Evolutionary conservation across 2,329 filamentous ascomycete species (phyloP), one percentile per base, ranked within the genome.

Genomic region (Paecilomyces sp.): DNA sequence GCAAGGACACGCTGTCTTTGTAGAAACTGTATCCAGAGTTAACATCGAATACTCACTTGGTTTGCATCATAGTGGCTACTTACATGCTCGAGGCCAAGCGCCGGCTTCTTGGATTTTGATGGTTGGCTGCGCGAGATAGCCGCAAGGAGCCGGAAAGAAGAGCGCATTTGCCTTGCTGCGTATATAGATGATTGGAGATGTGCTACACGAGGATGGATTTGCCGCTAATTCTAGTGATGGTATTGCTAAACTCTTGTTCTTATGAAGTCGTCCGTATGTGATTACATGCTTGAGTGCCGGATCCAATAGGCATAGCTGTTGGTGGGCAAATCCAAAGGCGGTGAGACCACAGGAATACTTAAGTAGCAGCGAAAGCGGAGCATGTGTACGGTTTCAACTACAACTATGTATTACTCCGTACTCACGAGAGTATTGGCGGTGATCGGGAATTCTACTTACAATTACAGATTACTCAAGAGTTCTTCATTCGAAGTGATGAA

Each of bases 1-100:
- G 68, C 60, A n/a, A 79, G 62, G 0, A 75, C 75, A 7, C 76
- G 72, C 56, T 77, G 74, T 57, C 74, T 71, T 63, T 77, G 74
- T 36, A 79, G 72, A 52, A 79, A 79, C 74, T 76, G 33, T 24
- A 36, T 24, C 2, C 3, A 9, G 9, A 8, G 62, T 47, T 57
- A 58, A 3, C 2, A 55, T n/a, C n/a, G 3, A 4, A 8, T 4
- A n/a, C 3, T 47, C 22, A 31, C 33, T 22, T 33, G 31, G 11
- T 53, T 30, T 53, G 5, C 5, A 11, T 13, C 22, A n/a, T 25
- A 56, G 15, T 36, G 33, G 55, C 28, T 57, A 66, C 71, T 64
- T 54, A 77, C 74, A 69, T 77, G 74, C 56, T 77, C 74, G 50
- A 77, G 63, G 58, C 73, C 70, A 58, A 76, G 57, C 12, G 73